A percentile compares a stretch with the other conserved stretches of the same genome.
phyloP scores from a whole-genome alignment of 2,329 filamentous ascomycete genomes.

The Alternaria burnsii region DNA sequence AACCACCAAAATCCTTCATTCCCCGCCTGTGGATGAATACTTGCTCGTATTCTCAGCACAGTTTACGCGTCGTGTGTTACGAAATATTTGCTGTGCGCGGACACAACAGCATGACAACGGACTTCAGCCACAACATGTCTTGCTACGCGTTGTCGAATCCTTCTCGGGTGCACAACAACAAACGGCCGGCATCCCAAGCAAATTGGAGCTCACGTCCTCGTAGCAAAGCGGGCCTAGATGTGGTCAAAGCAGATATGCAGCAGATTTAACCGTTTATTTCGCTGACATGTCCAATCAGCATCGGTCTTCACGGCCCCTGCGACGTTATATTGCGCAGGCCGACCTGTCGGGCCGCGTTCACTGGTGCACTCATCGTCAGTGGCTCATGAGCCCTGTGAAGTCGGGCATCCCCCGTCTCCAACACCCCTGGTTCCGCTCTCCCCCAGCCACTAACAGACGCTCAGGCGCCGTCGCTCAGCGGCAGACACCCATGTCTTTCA shows the following conservation, averaged over 20 bases:
- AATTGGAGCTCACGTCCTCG: conserved; percentile 30
- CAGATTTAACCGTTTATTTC: conserved; percentile 49
- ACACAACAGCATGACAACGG: conserved; percentile 1
- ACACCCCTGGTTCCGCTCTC: conserved; percentile 27
- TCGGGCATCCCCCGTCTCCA: conserved; percentile 31
- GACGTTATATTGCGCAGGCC: conserved; percentile 44
- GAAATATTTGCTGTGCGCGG: neutral
- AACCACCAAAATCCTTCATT: conserved; percentile 11
- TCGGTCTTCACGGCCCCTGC: conserved; percentile 31
- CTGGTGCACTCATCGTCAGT: conserved; percentile 34
- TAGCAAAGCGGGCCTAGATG: conserved; percentile 27
- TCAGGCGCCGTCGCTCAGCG: conserved; percentile 30
- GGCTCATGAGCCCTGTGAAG: conserved; percentile 32
- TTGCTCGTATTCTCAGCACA: conserved; percentile 3
- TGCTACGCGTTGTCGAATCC: conserved; percentile 19
- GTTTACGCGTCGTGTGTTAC: conserved; percentile 10
- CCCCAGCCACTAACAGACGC: conserved; percentile 37
- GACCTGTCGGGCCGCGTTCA: conserved; percentile 38
- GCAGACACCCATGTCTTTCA: conserved; percentile 31
- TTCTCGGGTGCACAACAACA: conserved; percentile 29
- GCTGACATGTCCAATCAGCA: conserved; percentile 35
- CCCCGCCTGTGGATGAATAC: conserved; percentile 4
- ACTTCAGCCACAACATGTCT: neutral
- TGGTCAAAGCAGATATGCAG: conserved; percentile 29
- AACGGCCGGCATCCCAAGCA: conserved; percentile 30